These are phyloP conservation scores for Phytophthora cryptogea DNA, from an alignment of 352 stramenopile species.

Conservation along the genomic window DNA sequence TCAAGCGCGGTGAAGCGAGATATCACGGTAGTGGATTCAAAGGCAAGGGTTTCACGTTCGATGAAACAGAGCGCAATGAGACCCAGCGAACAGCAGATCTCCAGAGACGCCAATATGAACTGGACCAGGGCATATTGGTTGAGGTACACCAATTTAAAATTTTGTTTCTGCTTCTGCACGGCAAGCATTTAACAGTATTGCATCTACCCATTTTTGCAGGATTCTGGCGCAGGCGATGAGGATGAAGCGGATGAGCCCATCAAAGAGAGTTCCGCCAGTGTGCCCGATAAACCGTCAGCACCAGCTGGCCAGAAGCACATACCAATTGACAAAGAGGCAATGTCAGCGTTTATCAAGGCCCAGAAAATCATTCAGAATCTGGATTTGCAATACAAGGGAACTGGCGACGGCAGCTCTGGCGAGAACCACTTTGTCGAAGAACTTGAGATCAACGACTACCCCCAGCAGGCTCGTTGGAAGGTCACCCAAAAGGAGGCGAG, in stretches of 20 bases:
- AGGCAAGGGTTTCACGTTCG: constrained; percentile 98
- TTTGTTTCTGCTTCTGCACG: neutral
- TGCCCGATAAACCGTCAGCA: constrained; percentile 22
- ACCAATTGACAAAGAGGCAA: constrained; percentile 56
- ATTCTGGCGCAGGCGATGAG: constrained; percentile 59
- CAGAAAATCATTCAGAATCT: constrained; percentile 88
- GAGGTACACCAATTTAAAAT: constrained; percentile 45
- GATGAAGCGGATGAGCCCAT: constrained; percentile 52
- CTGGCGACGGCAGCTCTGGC: constrained; percentile 37
- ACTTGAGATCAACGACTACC: constrained; percentile 96
- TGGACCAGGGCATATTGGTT: constrained; percentile 83
- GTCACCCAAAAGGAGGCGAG: constrained; percentile 89
- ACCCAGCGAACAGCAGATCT: constrained; percentile 92
- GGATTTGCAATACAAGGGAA: constrained; percentile 78
- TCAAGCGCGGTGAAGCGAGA: constrained; percentile 94
- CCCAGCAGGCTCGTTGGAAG: constrained; percentile 88
- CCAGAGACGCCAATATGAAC: constrained; percentile 90
- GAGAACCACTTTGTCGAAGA: constrained; percentile 88
- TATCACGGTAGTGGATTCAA: constrained; percentile 97
- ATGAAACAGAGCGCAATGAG: constrained; percentile 97
- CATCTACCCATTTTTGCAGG: constrained; percentile 24
- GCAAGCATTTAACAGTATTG: neutral
- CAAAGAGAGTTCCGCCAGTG: constrained; percentile 26
- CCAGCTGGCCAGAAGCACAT: constrained; percentile 22
- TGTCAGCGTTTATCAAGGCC: constrained; percentile 79